Base-by-base conservation (phyloP, 371 early-diverging fungal species). In the Zopfochytrium polystomum region DNA sequence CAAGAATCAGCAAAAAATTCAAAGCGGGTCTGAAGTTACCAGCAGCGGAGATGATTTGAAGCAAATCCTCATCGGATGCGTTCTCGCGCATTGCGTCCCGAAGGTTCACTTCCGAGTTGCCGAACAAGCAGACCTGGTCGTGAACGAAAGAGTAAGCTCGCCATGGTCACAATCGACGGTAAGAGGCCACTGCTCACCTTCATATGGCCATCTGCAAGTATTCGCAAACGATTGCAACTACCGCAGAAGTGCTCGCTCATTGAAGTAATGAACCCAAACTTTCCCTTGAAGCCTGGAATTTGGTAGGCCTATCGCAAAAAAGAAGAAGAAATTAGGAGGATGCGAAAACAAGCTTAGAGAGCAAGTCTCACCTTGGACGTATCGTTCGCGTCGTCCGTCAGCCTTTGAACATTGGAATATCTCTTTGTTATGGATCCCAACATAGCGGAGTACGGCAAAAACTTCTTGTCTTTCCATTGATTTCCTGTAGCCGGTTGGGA, bases 161-260 rank as follows among this genome's bases (percentile, higher is more conserved):
- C 18, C 2, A 25, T 44, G 22, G 15, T 2, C 26, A n/a, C n/a
- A n/a, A n/a, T n/a, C n/a, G n/a, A 25, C 32, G 25, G 20, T 35
- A 56, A 54, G 54, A 33, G 42, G 43, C 20, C 6, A 47, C n/a
- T 27, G 42, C 38, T 13, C 27, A 86, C 91, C 67, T 96, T 96
- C 62, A 96, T 74, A 58, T 89, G 91, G 2, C 96, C 96, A 67
- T 96, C 93, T 0, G 96, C 93, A n/a, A 92, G 85, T 35, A 96
- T 81, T 2, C 96, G 85, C 26, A 96, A 74, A 22, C 96, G 83
- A 67, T 93, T 95, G 66, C 96, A 96, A 0, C 92, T 90, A 5
- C 87, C 82, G 72, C 95, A 96, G 62, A 96, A 96, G 59, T 93
- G 90, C 38, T 93, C 88, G 23, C 93, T 90, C 96, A 96, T 96